Base-by-base conservation (phyloP, 148 eudicot species). In the Rheum nobile region DNA sequence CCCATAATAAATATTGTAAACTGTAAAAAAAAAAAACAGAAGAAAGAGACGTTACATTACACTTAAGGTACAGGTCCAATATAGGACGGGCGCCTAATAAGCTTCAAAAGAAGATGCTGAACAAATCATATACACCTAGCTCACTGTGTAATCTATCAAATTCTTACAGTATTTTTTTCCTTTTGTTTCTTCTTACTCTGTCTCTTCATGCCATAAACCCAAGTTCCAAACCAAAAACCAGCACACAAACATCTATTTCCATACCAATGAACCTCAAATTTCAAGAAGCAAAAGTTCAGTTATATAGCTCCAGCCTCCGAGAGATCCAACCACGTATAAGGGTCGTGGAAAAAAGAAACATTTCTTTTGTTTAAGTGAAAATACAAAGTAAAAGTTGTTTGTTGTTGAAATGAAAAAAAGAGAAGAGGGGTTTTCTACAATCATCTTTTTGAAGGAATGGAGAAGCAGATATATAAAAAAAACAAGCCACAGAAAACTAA, bases 21-120 rank as follows among this genome's bases (percentile, higher is more conserved):
- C 16, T 31, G 70, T 31, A 65, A 65, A 63, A 12, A 2, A 31
- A 32, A 57, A 50, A 8, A 65, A 16, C 22, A 17, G 16, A 0
- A 65, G 70, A 65, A 65, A 65, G 70, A 65, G 39, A 65, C 70
- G 67, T 59, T 65, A 65, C 70, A 32, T 29, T 16, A 29, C 41
- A 6, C 70, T 28, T 31, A 32, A 32, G 41, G 70, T 65, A 65
- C 70, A 65, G 21, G 22, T 59, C 67, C 29, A 59, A 28, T 28
- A 59, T 28, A 28, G 67, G 34, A 59, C 34, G 16, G 31, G 34
- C 28, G 67, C 67, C 34, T 59, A 54, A 21, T 54, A 22, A 54
- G 26, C 6, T 54, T 54, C 29, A 54, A 22, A 54, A 54, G 61
- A 52, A 54, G 61, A 54, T 54, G 61, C 61, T 54, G 61, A 24